phyloP scores from a whole-genome alignment of 2,329 filamentous ascomycete species.

The Fusarium albidum region DNA sequence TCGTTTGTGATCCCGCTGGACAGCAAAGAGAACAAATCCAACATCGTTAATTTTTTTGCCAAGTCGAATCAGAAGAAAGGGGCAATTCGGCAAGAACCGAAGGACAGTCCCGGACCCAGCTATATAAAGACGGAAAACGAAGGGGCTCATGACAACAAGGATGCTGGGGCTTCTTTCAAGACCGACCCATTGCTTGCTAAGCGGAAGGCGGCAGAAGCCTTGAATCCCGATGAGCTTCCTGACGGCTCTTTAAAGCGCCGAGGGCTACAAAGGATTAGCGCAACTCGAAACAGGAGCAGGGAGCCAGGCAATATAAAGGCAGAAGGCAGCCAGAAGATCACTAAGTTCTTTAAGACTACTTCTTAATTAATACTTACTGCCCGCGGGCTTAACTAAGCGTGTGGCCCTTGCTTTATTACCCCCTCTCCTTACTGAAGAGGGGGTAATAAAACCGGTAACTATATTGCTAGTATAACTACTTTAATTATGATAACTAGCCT shows the following conservation, averaged over 20 bases:
- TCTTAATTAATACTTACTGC: too few relatives aligned
- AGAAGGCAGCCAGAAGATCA: slow-evolving; percentile 67
- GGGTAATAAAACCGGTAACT: too few relatives aligned
- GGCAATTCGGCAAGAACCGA: neutral
- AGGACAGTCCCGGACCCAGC: neutral
- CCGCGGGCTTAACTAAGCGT: too few relatives aligned
- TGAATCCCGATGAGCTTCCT: slow-evolving; percentile 22
- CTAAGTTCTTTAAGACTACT: slow-evolving; percentile 76
- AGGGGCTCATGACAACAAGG: slow-evolving; percentile 2
- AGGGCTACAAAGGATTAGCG: slow-evolving; percentile 46
- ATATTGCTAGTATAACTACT: too few relatives aligned
- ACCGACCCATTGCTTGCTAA: slow-evolving; percentile 19
- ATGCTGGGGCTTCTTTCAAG: neutral
- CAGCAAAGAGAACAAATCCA: slow-evolving; percentile 88
- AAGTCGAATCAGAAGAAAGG: slow-evolving; percentile 57
- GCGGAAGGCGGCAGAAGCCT: slow-evolving; percentile 37
- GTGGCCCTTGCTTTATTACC: too few relatives aligned
- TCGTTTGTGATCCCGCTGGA: slow-evolving; percentile 83
- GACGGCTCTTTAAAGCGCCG: slow-evolving; percentile 37
- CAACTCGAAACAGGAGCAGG: slow-evolving; percentile 50
- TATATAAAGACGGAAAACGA: slow-evolving; percentile 11
- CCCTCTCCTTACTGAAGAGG: too few relatives aligned
- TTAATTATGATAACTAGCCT: too few relatives aligned
- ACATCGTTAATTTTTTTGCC: slow-evolving; percentile 93
- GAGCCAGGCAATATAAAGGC: slow-evolving; percentile 74